These are phyloP conservation scores for Paramecium caudatum DNA, from an alignment of 73 alveolate species.

Conservation along the genomic window DNA sequence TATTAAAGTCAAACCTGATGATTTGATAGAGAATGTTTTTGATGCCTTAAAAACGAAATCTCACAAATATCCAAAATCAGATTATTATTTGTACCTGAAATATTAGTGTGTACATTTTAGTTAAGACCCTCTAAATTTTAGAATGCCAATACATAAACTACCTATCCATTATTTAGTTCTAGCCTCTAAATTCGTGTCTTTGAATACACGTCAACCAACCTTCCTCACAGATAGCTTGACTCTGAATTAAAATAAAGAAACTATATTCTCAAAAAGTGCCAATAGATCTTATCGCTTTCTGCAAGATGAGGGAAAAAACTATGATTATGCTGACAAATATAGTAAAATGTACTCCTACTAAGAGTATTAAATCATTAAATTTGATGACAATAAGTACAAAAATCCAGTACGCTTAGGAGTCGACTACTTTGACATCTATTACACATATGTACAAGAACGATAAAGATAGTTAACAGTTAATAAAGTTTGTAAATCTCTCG, in stretches of 20 bases:
- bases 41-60: background rate
- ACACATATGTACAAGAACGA: background rate
- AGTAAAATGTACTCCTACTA: background rate
- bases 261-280: conserved; percentile 15
- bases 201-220: background rate
- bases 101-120: conserved; percentile 18
- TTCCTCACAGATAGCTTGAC: background rate
- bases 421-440: conserved; percentile 3
- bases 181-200: background rate
- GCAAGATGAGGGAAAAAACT: background rate
- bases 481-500: background rate
- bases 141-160: conserved; percentile 41
- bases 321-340: background rate
- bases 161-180: conserved; percentile 49
- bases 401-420: background rate
- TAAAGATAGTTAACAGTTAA: background rate
- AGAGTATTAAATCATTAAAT: background rate
- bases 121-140: conserved; percentile 14
- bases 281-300: background rate
- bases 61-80: background rate
- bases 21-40: background rate
- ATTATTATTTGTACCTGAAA: background rate
- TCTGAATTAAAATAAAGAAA: background rate
- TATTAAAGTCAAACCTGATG: background rate
- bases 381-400: no score